Percentiles rank a stretch among this genome's conserved stretches.
Conservation (phyloP, 306 rosid species). For the Canavalia gladiata region DNA sequence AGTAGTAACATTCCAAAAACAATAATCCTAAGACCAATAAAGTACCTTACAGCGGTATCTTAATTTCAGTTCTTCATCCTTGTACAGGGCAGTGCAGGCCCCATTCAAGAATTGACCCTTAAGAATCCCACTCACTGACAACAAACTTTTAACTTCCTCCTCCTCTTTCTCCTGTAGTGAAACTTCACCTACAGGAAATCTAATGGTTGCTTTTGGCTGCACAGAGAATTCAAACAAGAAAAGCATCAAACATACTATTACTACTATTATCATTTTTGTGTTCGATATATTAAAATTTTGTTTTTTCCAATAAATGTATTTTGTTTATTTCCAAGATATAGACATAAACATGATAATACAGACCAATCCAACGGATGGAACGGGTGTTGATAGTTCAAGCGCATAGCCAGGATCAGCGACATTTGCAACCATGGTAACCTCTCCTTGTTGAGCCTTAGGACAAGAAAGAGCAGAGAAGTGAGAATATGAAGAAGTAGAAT, state of each 20-base stretch:
- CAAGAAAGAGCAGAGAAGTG: slow-evolving; percentile 2
- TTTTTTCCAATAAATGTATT: no score
- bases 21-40: slow-evolving; percentile 7
- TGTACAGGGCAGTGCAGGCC: slow-evolving; percentile 72
- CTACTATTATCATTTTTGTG: background rate
- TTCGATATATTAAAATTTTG: background rate
- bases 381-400: slow-evolving; percentile 71
- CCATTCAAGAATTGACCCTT: slow-evolving; percentile 73
- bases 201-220: slow-evolving; percentile 94
- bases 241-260: background rate
- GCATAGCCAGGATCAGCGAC: slow-evolving; percentile 76
- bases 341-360: slow-evolving; percentile 40
- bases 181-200: slow-evolving; percentile 87
- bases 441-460: slow-evolving; percentile 78
- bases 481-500: slow-evolving; percentile 7
- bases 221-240: slow-evolving; percentile 23
- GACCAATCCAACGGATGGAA: slow-evolving; percentile 78
- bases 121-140: slow-evolving; percentile 72
- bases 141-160: slow-evolving; percentile 60
- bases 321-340: background rate
- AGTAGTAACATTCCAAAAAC: background rate
- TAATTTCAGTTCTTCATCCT: slow-evolving; percentile 74
- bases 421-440: slow-evolving; percentile 69
- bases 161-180: slow-evolving; percentile 75
- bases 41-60: slow-evolving; percentile 81